A percentile compares a stretch with the other conserved stretches of the same genome.
These are phyloP conservation scores for Pleurotus salmoneostramineus DNA, from an alignment of 768 basidiomycete species.

Conservation along the genomic window DNA sequence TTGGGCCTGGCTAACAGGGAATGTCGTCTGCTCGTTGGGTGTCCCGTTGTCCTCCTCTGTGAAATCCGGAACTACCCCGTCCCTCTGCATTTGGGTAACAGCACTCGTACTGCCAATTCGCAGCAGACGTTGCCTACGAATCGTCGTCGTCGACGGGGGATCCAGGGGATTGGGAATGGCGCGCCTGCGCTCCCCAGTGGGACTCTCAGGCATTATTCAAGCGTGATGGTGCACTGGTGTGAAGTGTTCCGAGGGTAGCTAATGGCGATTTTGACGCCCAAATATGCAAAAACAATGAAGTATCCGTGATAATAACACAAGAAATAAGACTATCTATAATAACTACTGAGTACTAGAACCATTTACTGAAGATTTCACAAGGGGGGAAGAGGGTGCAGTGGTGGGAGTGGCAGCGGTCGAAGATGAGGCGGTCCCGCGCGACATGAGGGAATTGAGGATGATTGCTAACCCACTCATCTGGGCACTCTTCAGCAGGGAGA, in stretches of 20 bases:
- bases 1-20: conserved; percentile 13
- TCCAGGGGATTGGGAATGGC: conserved; percentile 29
- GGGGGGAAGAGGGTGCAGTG: neutral
- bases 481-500: conserved; percentile 64
- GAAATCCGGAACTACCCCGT: conserved; percentile 6
- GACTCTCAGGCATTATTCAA: neutral
- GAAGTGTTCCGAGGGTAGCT: too few relatives aligned
- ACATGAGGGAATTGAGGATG: conserved; percentile 68
- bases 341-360: neutral
- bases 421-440: conserved; percentile 22
- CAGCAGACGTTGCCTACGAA: conserved; percentile 59
- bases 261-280: neutral
- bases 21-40: conserved; percentile 8
- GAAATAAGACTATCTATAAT: neutral
- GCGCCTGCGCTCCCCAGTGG: neutral
- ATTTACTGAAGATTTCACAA: neutral
- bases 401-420: neutral
- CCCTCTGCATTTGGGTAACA: conserved; percentile 10
- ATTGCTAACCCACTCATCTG: conserved; percentile 76
- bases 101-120: conserved; percentile 41
- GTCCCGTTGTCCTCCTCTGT: conserved; percentile 1
- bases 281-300: neutral
- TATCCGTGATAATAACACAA: neutral
- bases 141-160: conserved; percentile 53
- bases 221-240: too few relatives aligned